Base-by-base conservation (phyloP, 2,329 filamentous ascomycete genomes). In the Elsinoe batatas region DNA sequence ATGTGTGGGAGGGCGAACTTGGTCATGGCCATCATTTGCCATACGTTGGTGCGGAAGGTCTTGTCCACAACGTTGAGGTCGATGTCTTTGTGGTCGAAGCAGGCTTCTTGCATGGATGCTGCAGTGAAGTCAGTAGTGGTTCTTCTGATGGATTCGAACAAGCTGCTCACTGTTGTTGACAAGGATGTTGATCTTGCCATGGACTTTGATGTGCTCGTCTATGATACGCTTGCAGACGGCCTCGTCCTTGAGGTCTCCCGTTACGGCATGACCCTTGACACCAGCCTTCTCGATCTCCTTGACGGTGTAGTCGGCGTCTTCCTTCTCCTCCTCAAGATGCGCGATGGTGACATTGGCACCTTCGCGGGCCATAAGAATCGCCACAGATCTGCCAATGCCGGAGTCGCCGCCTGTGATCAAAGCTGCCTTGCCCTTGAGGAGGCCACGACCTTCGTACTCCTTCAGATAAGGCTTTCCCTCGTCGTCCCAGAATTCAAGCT, bases 1-100 rank as follows among this genome's bases (percentile, higher is more conserved):
- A 82, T 79, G 60, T 81, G 74, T 4, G 74, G 74, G 6, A 82
- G 64, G 0, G 78, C 72, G 58, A 74, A 81, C 63, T 82, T 82
- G 4, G 76, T 76, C 58, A 82, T 69, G n/a, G 78, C 78, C 62
- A 83, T 79, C 71, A 81, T 81, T 55, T 77, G 74, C 7, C 80
- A 61, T 32, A 82, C 76, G 58, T 82, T 82, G 58, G 72, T 75
- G 43, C 73, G 74, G 71, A 82, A 84, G 0, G 76, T 78, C 60
- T 74, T 77, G 59, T 81, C 76, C 0, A 82, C 77, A 0, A 73
- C 68, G 12, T 77, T 72, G 0, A 83, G 70, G 62, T 81, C 72
- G 26, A 79, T 81, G 1, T 81, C 72, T 33, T 70, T 68, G 17
- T 81, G 74, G 32, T 81, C 72, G 5, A 73, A 64, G 64, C 73